Evolutionary conservation across 2,329 filamentous ascomycete species (phyloP).

Genomic region (Colletotrichum costaricense): DNA sequence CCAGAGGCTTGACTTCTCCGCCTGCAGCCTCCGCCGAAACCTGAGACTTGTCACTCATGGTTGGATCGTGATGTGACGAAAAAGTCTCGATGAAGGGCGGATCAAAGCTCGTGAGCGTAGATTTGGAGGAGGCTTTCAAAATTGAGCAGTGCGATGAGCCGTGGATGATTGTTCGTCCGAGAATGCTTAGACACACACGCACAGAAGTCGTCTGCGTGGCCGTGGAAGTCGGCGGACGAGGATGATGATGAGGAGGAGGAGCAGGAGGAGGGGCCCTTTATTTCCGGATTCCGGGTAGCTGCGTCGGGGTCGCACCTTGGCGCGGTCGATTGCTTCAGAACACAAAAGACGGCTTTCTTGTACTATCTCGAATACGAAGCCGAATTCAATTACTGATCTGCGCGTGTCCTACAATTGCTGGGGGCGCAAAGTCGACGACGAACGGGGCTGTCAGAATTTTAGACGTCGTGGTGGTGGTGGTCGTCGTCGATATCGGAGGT

Average conservation of each 20-base stretch:
- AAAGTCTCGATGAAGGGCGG: background rate
- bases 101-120: background rate
- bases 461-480: background rate
- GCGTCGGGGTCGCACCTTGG: constrained; percentile 26
- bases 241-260: background rate
- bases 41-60: constrained; percentile 30
- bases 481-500: constrained; percentile 19
- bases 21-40: constrained; percentile 4
- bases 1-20: constrained; percentile 44
- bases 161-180: background rate
- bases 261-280: background rate
- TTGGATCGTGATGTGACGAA: background rate
- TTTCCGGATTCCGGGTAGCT: constrained; percentile 23
- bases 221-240: background rate
- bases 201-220: background rate
- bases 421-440: background rate
- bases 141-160: background rate
- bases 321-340: constrained; percentile 7
- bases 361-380: constrained; percentile 21
- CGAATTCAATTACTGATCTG: constrained; percentile 2
- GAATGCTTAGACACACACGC: background rate
- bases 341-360: constrained; percentile 12
- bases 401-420: background rate
- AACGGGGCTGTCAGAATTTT: background rate
- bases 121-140: background rate